phyloP scores from a whole-genome alignment of 2,329 filamentous ascomycete genomes.

The Nakataea oryzae region DNA sequence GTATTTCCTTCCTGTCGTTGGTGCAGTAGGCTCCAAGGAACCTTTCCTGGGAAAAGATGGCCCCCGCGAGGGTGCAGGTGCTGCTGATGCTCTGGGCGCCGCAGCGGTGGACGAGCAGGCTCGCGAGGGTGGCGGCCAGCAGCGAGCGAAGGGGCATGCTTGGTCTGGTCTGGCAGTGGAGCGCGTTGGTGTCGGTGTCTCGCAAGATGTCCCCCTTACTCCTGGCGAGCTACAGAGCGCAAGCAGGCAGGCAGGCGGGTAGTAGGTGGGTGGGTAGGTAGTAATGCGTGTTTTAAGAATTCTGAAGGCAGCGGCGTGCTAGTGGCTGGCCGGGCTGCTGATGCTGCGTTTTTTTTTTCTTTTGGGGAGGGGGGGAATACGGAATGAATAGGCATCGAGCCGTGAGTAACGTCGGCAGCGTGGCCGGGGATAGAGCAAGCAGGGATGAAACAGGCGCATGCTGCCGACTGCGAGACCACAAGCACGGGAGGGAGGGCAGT shows the following conservation, averaged over 20 bases:
- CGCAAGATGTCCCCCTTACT: background rate
- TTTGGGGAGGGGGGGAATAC: too few relatives aligned
- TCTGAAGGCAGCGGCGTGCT: too few relatives aligned
- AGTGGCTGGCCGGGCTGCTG: too few relatives aligned
- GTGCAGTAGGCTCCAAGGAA: background rate
- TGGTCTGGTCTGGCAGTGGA: background rate
- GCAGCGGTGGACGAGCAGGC: background rate
- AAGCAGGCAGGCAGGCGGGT: too few relatives aligned
- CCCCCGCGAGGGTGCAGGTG: background rate
- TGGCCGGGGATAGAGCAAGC: background rate
- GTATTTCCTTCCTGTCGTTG: slow-evolving; percentile 8
- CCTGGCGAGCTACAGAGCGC: background rate
- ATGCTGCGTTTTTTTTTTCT: too few relatives aligned
- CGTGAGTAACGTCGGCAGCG: background rate
- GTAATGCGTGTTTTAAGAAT: background rate
- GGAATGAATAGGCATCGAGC: background rate
- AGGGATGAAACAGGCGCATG: background rate
- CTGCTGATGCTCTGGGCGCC: background rate
- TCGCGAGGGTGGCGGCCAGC: background rate
- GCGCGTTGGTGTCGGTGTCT: background rate
- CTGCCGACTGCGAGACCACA: too few relatives aligned
- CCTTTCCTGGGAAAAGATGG: background rate
- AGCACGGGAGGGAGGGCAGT: background rate
- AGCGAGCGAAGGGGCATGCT: background rate
- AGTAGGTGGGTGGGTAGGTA: background rate